These are phyloP conservation scores for Lipomyces yamanashiensis DNA, from an alignment of 805 yeast genomes.

Conservation along the genomic window DNA sequence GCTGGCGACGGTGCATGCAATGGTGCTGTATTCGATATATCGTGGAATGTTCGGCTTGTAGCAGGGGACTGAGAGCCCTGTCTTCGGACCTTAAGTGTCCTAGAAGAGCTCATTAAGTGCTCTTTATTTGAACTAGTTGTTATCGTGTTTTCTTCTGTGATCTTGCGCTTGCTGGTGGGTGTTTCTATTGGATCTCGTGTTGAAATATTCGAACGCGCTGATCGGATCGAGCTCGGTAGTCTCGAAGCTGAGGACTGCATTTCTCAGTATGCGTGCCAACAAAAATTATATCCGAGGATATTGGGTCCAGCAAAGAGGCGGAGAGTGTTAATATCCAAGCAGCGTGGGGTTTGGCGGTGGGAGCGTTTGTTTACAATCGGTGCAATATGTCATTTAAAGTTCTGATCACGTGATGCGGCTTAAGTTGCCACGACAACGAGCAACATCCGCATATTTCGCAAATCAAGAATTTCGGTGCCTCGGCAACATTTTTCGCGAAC, in stretches of 20 bases:
- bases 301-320: no score
- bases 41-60: neutral
- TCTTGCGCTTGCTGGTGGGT: neutral
- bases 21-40: no score
- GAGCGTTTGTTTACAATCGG: neutral
- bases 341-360: neutral
- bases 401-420: neutral
- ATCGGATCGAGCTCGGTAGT: neutral
- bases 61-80: neutral
- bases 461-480: no score
- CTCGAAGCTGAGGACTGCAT: neutral
- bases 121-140: neutral
- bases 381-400: neutral
- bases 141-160: neutral
- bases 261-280: no score
- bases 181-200: neutral
- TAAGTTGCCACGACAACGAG: conserved; percentile 1
- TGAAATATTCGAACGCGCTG: neutral
- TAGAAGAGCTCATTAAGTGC: no score
- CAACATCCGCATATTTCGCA: no score
- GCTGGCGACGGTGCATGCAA: no score
- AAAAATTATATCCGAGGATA: no score
- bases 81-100: no score
- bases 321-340: neutral
- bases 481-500: no score